phyloP scores from a whole-genome alignment of 371 early-diverging fungal species.

The Mucor circinelloides region DNA sequence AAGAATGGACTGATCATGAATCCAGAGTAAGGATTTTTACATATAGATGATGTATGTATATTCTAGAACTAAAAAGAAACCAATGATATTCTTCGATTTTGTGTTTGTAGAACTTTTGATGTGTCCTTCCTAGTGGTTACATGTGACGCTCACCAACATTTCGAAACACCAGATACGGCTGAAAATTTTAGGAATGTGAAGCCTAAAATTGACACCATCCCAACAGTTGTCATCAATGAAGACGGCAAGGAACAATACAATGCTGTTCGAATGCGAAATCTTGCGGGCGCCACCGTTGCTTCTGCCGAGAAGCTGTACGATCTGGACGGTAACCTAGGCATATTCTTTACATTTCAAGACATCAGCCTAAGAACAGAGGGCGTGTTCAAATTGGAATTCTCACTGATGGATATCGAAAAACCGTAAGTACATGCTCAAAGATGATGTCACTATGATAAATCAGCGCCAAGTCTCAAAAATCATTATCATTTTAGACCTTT shows the following conservation, averaged over 20 bases:
- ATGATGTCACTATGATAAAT: not conserved
- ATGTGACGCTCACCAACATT: constrained; percentile 62
- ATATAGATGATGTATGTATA: not conserved
- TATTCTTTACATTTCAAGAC: constrained; percentile 79
- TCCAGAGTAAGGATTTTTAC: constrained; percentile 34
- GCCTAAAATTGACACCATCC: constrained; percentile 14
- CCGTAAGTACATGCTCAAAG: constrained; percentile 34
- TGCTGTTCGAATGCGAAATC: constrained; percentile 51
- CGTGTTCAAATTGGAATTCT: constrained; percentile 62
- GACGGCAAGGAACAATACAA: constrained; percentile 23
- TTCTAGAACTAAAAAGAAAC: not conserved
- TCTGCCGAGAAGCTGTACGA: constrained; percentile 68
- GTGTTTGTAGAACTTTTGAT: constrained; percentile 49
- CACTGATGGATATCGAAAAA: constrained; percentile 47
- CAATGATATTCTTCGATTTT: not conserved
- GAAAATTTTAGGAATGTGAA: constrained; percentile 17
- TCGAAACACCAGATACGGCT: constrained; percentile 47
- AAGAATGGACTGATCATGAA: constrained; percentile 33
- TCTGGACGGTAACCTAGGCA: constrained; percentile 65
- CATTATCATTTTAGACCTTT: constrained; percentile 10
- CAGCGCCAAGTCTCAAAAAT: not conserved
- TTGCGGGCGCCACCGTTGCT: constrained; percentile 74
- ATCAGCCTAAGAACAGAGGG: constrained; percentile 72
- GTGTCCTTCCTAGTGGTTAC: constrained; percentile 60
- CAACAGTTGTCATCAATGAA: not conserved